These are phyloP conservation scores for Adansonia gregorii DNA, from an alignment of 441 rosid species.

Conservation along the genomic window DNA sequence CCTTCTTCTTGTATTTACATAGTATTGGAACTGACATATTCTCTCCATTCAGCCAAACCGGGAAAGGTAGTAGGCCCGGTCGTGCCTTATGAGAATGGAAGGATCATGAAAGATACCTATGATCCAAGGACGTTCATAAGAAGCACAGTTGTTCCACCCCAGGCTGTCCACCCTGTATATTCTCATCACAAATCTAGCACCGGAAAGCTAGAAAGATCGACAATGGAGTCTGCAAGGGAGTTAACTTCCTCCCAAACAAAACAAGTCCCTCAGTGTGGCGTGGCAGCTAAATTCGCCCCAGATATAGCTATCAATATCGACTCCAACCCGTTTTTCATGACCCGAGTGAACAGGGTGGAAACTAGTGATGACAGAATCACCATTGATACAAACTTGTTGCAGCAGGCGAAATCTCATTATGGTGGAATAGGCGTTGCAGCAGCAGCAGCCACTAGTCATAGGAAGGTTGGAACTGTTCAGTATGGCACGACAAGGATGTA, in stretches of 20 bases:
- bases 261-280: constrained; percentile 56
- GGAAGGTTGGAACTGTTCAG: constrained; percentile 77
- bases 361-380: constrained; percentile 52
- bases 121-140: constrained; percentile 67
- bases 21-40: constrained; percentile 23
- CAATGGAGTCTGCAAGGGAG: constrained; percentile 51
- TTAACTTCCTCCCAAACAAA: constrained; percentile 41
- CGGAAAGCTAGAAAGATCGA: constrained; percentile 61
- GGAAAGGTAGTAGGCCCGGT: constrained; percentile 66
- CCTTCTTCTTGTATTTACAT: neutral
- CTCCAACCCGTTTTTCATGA: constrained; percentile 75
- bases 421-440: constrained; percentile 59
- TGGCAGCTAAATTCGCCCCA: constrained; percentile 59
- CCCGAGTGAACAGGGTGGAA: constrained; percentile 64
- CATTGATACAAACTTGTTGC: constrained; percentile 67
- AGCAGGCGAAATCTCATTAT: constrained; percentile 60
- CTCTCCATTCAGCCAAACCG: constrained; percentile 55
- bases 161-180: constrained; percentile 46
- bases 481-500: constrained; percentile 73
- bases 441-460: constrained; percentile 40
- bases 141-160: constrained; percentile 50
- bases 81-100: constrained; percentile 57
- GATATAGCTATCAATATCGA: constrained; percentile 83
- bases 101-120: constrained; percentile 51
- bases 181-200: constrained; percentile 44